These are phyloP conservation scores for Mucor sp. DNA, from an alignment of 371 early-diverging fungal genomes.

Conservation along the genomic window DNA sequence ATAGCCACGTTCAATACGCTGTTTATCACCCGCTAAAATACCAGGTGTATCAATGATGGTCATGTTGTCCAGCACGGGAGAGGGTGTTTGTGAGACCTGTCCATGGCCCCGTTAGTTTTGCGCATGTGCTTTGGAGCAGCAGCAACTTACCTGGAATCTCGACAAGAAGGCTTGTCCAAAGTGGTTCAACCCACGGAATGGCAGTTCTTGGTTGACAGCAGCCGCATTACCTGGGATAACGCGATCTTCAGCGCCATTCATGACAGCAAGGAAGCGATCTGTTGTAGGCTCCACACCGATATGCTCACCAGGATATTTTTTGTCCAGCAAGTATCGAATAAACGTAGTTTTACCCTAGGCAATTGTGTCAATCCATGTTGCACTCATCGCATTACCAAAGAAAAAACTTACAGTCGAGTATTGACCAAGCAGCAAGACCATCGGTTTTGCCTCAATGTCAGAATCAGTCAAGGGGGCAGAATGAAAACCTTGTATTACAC, in stretches of 20 bases:
- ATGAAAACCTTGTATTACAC: slow-evolving; percentile 58
- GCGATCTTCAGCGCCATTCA: slow-evolving; percentile 71
- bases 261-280: slow-evolving; percentile 85
- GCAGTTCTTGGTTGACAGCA: slow-evolving; percentile 83
- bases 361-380: not conserved
- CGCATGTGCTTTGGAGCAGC: not conserved
- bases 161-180: slow-evolving; percentile 85
- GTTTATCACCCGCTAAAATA: slow-evolving; percentile 86
- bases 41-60: slow-evolving; percentile 90
- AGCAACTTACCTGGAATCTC: slow-evolving; percentile 69
- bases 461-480: slow-evolving; percentile 76
- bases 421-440: slow-evolving; percentile 83
- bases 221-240: slow-evolving; percentile 91
- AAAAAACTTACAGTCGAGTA: slow-evolving; percentile 68
- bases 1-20: slow-evolving; percentile 77
- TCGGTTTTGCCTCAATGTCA: slow-evolving; percentile 85
- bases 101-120: not conserved
- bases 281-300: slow-evolving; percentile 91
- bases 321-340: slow-evolving; percentile 81
- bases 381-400: not conserved
- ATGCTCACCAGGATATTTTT: slow-evolving; percentile 81
- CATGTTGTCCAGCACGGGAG: slow-evolving; percentile 76
- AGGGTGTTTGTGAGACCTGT: slow-evolving; percentile 73
- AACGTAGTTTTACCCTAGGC: slow-evolving; percentile 81
- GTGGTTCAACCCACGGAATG: slow-evolving; percentile 72